These are phyloP conservation scores for Myochromella boudieri DNA, from an alignment of 768 basidiomycete genomes.

Conservation along the genomic window DNA sequence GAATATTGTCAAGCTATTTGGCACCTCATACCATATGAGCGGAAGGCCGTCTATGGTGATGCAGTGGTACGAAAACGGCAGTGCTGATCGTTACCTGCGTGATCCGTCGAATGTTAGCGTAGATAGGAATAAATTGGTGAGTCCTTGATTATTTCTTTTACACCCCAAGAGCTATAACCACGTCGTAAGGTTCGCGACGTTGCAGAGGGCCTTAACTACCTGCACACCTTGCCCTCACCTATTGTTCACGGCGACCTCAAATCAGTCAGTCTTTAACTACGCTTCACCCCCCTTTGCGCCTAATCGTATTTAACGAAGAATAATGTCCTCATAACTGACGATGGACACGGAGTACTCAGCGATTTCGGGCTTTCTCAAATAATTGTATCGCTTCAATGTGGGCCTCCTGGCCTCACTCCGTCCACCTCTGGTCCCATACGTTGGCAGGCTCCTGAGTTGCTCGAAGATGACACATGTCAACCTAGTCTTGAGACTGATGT, in stretches of 20 bases:
- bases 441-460: constrained; percentile 34
- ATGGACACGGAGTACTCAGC: constrained; percentile 38
- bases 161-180: neutral
- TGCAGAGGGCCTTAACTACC: constrained; percentile 39
- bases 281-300: neutral
- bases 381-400: constrained; percentile 25
- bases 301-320: constrained; percentile 25
- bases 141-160: neutral
- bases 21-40: constrained; percentile 39
- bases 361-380: constrained; percentile 45
- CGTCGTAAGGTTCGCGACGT: constrained; percentile 39
- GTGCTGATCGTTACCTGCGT: constrained; percentile 40
- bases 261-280: constrained; percentile 20
- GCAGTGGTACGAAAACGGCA: constrained; percentile 50
- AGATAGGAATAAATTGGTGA: constrained; percentile 1
- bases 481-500: constrained; percentile 27
- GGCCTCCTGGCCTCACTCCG: constrained; percentile 28
- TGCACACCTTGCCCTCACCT: constrained; percentile 39
- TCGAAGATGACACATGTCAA: constrained; percentile 27
- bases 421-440: constrained; percentile 30
- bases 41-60: constrained; percentile 39
- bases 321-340: constrained; percentile 44
- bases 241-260: constrained; percentile 32
- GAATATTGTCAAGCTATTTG: constrained; percentile 49
- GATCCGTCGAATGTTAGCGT: constrained; percentile 13